These are phyloP conservation scores for Teratosphaeria nubilosa DNA, from an alignment of 2,329 filamentous ascomycete species.

Conservation along the genomic window DNA sequence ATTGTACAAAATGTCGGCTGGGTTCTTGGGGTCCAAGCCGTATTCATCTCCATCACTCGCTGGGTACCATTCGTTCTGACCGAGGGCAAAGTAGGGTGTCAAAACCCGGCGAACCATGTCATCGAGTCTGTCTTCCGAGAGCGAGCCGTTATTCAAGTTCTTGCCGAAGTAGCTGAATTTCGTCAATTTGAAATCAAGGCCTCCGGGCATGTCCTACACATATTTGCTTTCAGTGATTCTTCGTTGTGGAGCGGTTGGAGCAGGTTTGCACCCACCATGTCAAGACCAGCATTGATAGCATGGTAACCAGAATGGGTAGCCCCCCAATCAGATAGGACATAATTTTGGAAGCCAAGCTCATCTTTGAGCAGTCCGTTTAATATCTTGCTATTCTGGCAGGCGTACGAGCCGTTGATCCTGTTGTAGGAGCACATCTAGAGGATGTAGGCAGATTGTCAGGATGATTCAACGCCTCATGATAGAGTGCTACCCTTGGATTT, in stretches of 20 bases:
- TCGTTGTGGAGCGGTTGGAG: neutral
- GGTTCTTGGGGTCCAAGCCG: conserved; percentile 2
- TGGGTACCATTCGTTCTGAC: conserved; percentile 39
- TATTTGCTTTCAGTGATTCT: conserved; percentile 45
- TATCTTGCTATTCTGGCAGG: conserved; percentile 52
- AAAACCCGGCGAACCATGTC: conserved; percentile 47
- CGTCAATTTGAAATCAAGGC: conserved; percentile 3
- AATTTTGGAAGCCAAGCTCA: conserved; percentile 54
- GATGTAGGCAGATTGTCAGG: too few species aligned
- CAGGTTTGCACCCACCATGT: conserved; percentile 14
- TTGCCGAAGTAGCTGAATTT: conserved; percentile 17
- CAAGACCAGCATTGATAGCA: conserved; percentile 31
- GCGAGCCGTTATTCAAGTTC: conserved; percentile 38
- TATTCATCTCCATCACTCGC: conserved; percentile 25
- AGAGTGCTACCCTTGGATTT: conserved; percentile 52
- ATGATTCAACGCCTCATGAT: conserved; percentile 51
- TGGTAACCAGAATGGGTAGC: conserved; percentile 26
- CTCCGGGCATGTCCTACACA: conserved; percentile 51
- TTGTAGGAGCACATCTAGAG: conserved; percentile 35
- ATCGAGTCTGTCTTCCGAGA: conserved; percentile 44
- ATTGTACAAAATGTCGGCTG: conserved; percentile 17
- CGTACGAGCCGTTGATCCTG: conserved; percentile 56
- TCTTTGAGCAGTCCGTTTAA: conserved; percentile 61
- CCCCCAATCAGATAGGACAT: conserved; percentile 55
- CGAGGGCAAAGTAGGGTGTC: conserved; percentile 46